Conservation (phyloP, 1,139 yeast species). For the Protomyces lactucae-debilis region DNA sequence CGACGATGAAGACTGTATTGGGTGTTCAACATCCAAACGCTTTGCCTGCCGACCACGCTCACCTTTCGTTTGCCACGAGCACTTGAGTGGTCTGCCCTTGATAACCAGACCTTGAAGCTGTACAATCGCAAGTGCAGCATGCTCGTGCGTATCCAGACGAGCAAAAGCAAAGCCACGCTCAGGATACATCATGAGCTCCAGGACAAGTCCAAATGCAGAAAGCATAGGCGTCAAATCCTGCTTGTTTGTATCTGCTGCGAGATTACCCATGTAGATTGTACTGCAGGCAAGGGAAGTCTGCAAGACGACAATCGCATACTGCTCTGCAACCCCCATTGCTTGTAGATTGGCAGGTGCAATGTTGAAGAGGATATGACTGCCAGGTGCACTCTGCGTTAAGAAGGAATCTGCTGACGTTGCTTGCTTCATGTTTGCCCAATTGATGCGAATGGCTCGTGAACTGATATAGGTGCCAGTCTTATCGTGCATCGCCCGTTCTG, state of each 20-base stretch:
- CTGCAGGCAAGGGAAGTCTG: constrained; percentile 42
- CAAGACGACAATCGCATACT: not conserved
- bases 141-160: constrained; percentile 77
- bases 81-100: constrained; percentile 72
- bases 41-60: not conserved
- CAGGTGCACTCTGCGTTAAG: not conserved
- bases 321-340: not conserved
- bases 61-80: constrained; percentile 52
- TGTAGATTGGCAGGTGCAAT: not conserved
- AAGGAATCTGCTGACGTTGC: not conserved
- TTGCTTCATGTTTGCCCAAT: constrained; percentile 77
- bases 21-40: not conserved
- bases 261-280: constrained; percentile 83
- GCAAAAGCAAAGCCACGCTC: constrained; percentile 84
- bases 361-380: not conserved
- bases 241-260: constrained; percentile 70
- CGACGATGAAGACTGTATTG: not conserved
- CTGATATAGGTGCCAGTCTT: constrained; percentile 72
- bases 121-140: constrained; percentile 83
- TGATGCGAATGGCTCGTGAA: constrained; percentile 73
- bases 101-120: constrained; percentile 70
- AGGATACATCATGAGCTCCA: constrained; percentile 73
- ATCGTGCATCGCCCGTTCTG: constrained; percentile 63
- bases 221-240: constrained; percentile 69
- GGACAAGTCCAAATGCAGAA: constrained; percentile 75